Base-by-base conservation (phyloP, 352 stramenopile species). In the Aphanomyces stellatus region DNA sequence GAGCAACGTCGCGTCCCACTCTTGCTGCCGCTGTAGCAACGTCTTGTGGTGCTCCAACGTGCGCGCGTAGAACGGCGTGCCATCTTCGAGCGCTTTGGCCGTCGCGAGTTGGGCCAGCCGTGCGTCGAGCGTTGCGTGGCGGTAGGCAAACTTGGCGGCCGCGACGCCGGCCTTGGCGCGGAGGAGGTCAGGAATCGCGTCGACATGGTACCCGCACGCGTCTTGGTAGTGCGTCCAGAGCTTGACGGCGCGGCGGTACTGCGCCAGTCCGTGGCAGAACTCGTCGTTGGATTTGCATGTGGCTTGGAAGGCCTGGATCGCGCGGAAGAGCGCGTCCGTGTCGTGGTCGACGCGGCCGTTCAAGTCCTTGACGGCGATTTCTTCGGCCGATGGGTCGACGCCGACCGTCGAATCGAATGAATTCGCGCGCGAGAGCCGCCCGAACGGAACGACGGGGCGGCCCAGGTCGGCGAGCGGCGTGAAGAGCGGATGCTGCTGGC, bases 111-210 rank as follows among this genome's bases (percentile, higher is more conserved):
- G 48, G 37, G 48, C 25, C 4, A 67, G 24, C n/a, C 60, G 60
- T 13, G 37, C 43, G 34, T 59, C 60, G 19, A 67, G 51, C n/a
- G 60, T 60, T n/a, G 40, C 13, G 7, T 67, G 37, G 27, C 60
- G 60, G 34, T 51, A 67, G 5, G 60, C 60, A 19, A 67, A 40
- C 35, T 67, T 67, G 30, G 60, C 60, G 15, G 60, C 34, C 0
- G 37, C 22, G 27, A 46, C 22, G 24, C 55, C 55, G 4, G 55
- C 55, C 11, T 31, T 46, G 15, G 55, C 35, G 5, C 33, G 10
- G 33, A 51, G 30, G 22, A 64, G 7, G 17, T 64, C 34, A 1
- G 33, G 37, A 35, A 64, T 43, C 55, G 24, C 4, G 19, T 64
- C 35, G 22, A 64, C n/a, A 24, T 64, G 4, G 55, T 43, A 15